Conservation (phyloP, 1,284 basidiomycete species). For the Cutaneotrichosporon sp. region DNA sequence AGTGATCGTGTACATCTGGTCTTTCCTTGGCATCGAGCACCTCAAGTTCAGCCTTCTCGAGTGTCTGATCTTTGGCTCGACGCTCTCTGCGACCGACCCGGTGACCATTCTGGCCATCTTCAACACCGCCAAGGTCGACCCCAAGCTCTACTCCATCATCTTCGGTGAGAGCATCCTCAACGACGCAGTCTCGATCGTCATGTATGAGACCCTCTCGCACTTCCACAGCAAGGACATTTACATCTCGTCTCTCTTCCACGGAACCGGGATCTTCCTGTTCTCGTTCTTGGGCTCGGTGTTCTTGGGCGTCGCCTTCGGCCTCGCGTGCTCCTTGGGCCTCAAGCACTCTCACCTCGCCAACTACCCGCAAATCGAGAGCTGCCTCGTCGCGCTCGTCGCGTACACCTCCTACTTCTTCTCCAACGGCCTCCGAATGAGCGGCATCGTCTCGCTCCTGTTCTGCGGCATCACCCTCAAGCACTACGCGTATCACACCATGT, state of each 20-base stretch:
- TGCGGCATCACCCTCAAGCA: conserved; percentile 99
- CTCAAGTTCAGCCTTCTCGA: conserved; percentile 77
- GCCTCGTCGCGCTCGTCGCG: conserved; percentile 88
- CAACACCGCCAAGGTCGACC: conserved; percentile 98
- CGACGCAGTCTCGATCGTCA: conserved; percentile 99
- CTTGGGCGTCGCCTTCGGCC: conserved; percentile 86
- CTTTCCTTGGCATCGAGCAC: conserved; percentile 84
- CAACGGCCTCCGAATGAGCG: conserved; percentile 90
- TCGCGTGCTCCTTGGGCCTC: conserved; percentile 84
- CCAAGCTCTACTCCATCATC: conserved; percentile 95
- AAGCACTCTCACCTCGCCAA: conserved; percentile 88
- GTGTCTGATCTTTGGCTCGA: conserved; percentile 95
- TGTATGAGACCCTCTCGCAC: conserved; percentile 95
- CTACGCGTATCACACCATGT: conserved; percentile 99
- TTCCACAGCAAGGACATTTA: conserved; percentile 84
- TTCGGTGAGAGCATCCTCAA: conserved; percentile 97
- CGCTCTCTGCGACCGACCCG: conserved; percentile 95
- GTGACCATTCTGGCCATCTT: conserved; percentile 99
- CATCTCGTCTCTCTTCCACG: conserved; percentile 87
- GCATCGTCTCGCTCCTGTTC: conserved; percentile 96
- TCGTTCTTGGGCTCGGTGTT: conserved; percentile 94
- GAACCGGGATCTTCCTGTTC: conserved; percentile 92
- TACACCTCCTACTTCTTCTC: conserved; percentile 99
- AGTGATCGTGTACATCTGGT: conserved; percentile 94
- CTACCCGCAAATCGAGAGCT: conserved; percentile 91